Evolutionary conservation across 1,284 basidiomycete genomes (phyloP).

Genomic region (Ganoderma lingzhi): DNA sequence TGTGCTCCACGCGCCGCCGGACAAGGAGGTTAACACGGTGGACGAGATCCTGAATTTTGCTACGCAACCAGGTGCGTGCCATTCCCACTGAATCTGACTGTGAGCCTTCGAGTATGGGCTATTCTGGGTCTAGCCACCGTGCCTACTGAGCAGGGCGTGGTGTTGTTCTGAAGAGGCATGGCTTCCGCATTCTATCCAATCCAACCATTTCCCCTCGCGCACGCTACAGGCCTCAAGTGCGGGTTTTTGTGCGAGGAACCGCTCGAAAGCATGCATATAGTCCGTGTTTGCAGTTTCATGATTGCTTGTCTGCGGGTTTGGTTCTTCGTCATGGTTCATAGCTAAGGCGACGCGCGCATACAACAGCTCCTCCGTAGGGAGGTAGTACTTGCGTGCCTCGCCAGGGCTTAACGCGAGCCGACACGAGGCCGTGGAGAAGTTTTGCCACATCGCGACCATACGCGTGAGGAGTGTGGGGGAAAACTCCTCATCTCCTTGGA

Average conservation of each 20-base stretch:
- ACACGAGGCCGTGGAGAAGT: background rate
- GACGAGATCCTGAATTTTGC: conserved; percentile 95
- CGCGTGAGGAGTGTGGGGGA: background rate
- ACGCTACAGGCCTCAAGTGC: background rate
- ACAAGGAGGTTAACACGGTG: conserved; percentile 93
- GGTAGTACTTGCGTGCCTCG: background rate
- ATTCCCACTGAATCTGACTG: conserved; percentile 14
- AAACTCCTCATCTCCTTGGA: no score
- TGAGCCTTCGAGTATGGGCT: background rate
- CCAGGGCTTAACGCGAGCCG: background rate
- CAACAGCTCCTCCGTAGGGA: background rate
- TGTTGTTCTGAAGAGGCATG: background rate
- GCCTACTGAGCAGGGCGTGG: background rate
- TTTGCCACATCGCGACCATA: background rate
- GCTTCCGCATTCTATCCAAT: background rate
- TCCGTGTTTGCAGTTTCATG: background rate
- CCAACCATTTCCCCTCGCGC: background rate
- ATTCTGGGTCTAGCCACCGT: background rate
- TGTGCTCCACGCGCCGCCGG: conserved; percentile 97
- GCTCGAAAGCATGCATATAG: background rate
- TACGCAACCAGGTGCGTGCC: conserved; percentile 80
- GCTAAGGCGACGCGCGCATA: background rate
- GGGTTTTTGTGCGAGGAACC: background rate
- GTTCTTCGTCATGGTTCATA: no score
- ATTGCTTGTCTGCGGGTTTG: background rate